These are phyloP conservation scores for Maudiozyma serrabonitensis DNA, from an alignment of 805 yeast genomes.

Conservation along the genomic window DNA sequence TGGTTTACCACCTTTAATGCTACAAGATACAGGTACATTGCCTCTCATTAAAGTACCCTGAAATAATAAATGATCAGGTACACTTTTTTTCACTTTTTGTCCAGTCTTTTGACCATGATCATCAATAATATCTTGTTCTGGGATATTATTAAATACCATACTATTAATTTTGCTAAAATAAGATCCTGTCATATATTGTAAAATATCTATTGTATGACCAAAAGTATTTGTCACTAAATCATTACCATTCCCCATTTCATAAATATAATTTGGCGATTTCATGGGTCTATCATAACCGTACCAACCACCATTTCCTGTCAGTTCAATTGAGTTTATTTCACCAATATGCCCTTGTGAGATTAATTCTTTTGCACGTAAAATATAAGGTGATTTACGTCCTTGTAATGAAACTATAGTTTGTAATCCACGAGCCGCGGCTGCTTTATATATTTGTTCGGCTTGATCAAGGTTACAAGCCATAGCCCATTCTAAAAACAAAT, in stretches of 20 bases:
- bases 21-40: slow-evolving; percentile 24
- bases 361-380: slow-evolving; percentile 24
- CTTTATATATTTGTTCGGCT: slow-evolving; percentile 21
- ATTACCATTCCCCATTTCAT: slow-evolving; percentile 22
- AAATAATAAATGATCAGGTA: slow-evolving; percentile 25
- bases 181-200: slow-evolving; percentile 25
- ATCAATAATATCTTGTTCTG: slow-evolving; percentile 21
- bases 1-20: slow-evolving; percentile 27
- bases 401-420: slow-evolving; percentile 25
- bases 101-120: slow-evolving; percentile 18
- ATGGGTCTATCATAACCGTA: slow-evolving; percentile 24
- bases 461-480: slow-evolving; percentile 18
- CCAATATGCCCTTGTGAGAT: slow-evolving; percentile 24
- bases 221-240: slow-evolving; percentile 23
- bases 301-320: slow-evolving; percentile 27
- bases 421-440: slow-evolving; percentile 18
- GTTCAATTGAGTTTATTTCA: slow-evolving; percentile 24
- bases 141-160: slow-evolving; percentile 25
- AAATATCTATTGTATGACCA: slow-evolving; percentile 25
- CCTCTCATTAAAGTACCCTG: slow-evolving; percentile 23
- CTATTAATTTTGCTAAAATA: slow-evolving; percentile 22
- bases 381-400: slow-evolving; percentile 26
- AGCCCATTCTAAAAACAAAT: slow-evolving; percentile 25
- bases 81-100: slow-evolving; percentile 16
- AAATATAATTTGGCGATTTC: slow-evolving; percentile 20